Percentiles rank a stretch among this genome's conserved stretches.
Evolutionary conservation across 495 filamentous ascomycete genomes (phyloP).

Genomic region (Tuber borchii): DNA sequence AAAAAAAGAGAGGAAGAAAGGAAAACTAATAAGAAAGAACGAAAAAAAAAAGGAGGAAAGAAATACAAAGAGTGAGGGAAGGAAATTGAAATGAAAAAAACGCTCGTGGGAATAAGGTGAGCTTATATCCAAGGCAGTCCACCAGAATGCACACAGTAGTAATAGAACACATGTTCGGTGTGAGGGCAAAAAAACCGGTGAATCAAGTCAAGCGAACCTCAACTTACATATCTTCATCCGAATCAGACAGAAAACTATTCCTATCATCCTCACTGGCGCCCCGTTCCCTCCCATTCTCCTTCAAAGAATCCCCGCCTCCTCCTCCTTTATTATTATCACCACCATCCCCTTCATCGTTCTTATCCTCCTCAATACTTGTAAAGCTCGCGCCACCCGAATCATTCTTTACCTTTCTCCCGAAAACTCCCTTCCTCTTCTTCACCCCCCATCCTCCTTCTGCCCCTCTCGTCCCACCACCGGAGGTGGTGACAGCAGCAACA

Average conservation of each 20-base stretch:
- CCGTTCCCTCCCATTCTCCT: conserved; percentile 20
- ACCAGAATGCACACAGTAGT: conserved; percentile 11
- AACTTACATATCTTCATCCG: conserved; percentile 63
- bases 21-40: conserved; percentile 5
- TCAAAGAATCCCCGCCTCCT: conserved; percentile 9
- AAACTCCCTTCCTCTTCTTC: conserved; percentile 33
- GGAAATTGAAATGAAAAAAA: conserved; percentile 13
- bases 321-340: conserved; percentile 4
- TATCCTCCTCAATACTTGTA: conserved; percentile 35
- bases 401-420: conserved; percentile 36
- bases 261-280: conserved; percentile 45
- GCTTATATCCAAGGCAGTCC: conserved; percentile 23
- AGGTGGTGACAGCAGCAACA: not conserved
- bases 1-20: conserved; percentile 4
- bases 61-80: conserved; percentile 9
- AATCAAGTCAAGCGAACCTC: conserved; percentile 27
- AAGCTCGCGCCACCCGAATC: conserved; percentile 25
- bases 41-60: not conserved
- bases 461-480: conserved; percentile 1
- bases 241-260: conserved; percentile 61
- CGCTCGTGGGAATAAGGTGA: conserved; percentile 18
- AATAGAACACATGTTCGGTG: conserved; percentile 31
- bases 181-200: conserved; percentile 2
- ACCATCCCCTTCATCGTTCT: conserved; percentile 12
- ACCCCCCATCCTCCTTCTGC: conserved; percentile 7